Percentiles rank a stretch among this genome's conserved stretches.
Evolutionary conservation across 257 asterid species (phyloP).

Genomic region (Nicotiana attenuata): DNA sequence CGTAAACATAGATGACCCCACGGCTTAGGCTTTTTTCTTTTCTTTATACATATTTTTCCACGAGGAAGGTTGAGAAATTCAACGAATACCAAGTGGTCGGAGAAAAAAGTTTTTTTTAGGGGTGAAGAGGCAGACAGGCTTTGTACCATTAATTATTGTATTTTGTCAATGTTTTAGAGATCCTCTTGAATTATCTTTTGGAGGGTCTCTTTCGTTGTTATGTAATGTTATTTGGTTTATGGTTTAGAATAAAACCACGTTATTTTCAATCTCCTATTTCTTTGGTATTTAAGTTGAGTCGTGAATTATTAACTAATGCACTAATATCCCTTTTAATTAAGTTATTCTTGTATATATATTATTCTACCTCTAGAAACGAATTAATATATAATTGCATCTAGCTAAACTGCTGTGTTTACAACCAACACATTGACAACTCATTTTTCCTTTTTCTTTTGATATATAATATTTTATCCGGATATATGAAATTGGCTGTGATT

Average conservation of each 20-base stretch:
- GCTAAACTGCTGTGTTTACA: not conserved
- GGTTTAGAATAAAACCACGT: not conserved
- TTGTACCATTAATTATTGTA: not conserved
- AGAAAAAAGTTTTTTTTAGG: not conserved
- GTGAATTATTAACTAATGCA: not conserved
- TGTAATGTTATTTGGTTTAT: not conserved
- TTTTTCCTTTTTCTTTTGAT: too few species aligned
- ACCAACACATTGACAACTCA: not conserved
- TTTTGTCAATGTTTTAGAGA: slow-evolving; percentile 5
- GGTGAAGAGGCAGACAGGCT: not conserved
- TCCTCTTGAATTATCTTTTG: not conserved
- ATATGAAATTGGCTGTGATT: not conserved
- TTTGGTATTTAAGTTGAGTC: not conserved
- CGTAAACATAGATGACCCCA: slow-evolving; percentile 23
- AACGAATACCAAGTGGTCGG: slow-evolving; percentile 9
- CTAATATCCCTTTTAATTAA: not conserved
- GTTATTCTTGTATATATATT: not conserved
- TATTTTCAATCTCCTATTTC: not conserved
- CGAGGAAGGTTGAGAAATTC: slow-evolving; percentile 3
- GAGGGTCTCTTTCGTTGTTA: slow-evolving; percentile 6
- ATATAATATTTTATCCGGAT: not conserved
- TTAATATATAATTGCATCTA: not conserved
- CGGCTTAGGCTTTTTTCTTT: slow-evolving; percentile 19
- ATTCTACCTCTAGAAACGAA: not conserved
- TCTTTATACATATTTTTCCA: slow-evolving; percentile 9